Base-by-base conservation (phyloP, 1,284 basidiomycete species). In the Tylopilus microsporus region DNA sequence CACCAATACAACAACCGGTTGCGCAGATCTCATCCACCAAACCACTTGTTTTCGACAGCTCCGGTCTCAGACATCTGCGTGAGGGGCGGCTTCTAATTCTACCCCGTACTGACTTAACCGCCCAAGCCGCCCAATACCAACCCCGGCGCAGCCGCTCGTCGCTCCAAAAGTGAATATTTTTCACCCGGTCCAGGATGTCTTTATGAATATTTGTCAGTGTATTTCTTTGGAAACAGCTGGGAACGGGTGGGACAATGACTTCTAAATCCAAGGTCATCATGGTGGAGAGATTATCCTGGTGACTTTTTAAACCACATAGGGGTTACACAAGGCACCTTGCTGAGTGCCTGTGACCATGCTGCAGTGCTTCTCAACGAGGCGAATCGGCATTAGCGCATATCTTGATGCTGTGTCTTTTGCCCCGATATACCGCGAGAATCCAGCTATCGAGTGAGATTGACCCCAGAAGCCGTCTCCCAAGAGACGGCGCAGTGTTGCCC, bases 1-100 rank as follows among this genome's bases (percentile, higher is more conserved):
- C 36, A 36, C 37, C 53, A 55, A 52, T 49, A 48, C 32, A 57
- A 25, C 21, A 56, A 11, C 41, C 37, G 45, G 53, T 49, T 52
- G 63, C 49, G 46, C 49, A 49, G 57, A 59, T 67, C 58, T 60
- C 48, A 37, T 18, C 49, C 45, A 53, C 36, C 7, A 30, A 59
- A 57, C 12, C 49, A 46, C 51, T 60, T 34, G 43, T 61, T 63
- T 68, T 30, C 25, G 64, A 59, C 19, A 50, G 21, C 30, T 57
- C 49, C 49, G 56, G 50, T 51, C 53, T 54, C 30, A 39, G 43
- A 54, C 55, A 58, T 43, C 30, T 53, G 46, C 53, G 53, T 53
- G 63, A 55, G 47, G 56, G 36, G 43, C 12, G 43, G n/a, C 42
- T 57, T 36, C 52, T 51, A 30, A 43, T 36, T 36, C 36, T 15